phyloP scores from a whole-genome alignment of 2,329 filamentous ascomycete genomes.

The Venturia carpophila region DNA sequence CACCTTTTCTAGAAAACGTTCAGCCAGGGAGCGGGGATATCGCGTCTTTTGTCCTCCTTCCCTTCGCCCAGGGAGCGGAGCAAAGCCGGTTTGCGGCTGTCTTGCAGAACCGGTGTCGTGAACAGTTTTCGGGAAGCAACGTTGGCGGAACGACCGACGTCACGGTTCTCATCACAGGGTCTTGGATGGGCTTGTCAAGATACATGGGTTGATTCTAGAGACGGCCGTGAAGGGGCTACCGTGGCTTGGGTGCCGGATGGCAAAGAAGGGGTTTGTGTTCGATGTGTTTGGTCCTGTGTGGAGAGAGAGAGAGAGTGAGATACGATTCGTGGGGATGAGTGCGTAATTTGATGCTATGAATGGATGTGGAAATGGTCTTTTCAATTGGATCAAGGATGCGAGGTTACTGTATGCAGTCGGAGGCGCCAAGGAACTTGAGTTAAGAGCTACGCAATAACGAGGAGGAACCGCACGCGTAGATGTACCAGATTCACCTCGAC shows the following conservation, averaged over 20 bases:
- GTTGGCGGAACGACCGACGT: background rate
- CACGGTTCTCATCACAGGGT: background rate
- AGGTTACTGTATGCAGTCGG: background rate
- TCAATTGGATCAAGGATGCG: background rate
- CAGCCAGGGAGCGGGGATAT: background rate
- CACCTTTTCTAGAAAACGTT: background rate
- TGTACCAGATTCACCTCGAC: too few relatives aligned
- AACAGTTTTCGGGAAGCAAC: background rate
- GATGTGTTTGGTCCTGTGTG: background rate
- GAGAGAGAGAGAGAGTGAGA: background rate
- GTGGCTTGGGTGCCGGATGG: background rate
- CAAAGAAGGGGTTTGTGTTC: background rate
- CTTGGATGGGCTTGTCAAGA: background rate
- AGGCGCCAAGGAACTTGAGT: background rate
- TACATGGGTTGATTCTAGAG: background rate
- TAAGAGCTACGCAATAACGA: background rate
- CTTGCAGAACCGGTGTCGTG: background rate
- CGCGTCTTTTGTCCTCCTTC: background rate
- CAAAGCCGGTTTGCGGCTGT: background rate
- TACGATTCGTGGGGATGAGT: background rate
- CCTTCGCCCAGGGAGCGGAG: background rate
- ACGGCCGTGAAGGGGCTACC: background rate
- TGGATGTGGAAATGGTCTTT: background rate
- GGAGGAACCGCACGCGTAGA: too few relatives aligned
- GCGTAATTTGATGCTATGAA: too few relatives aligned